Evolutionary conservation across 176 grass and related monocot genomes (phyloP), one percentile per base, ranked within the genome.

Genomic region (Rhynchospora breviuscula): DNA sequence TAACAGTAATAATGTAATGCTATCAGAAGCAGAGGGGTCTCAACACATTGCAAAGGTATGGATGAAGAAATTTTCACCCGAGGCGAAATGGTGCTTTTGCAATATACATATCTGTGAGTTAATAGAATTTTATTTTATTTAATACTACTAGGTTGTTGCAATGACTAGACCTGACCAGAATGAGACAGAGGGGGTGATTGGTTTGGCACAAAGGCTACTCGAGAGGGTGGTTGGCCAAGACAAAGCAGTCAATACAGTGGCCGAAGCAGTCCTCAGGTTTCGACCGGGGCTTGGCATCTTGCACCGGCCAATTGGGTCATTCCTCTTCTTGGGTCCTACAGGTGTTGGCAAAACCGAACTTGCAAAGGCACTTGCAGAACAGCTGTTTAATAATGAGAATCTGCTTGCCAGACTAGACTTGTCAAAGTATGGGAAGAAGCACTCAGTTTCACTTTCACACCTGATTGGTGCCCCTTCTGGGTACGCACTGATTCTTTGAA

Each of bases 381-480:
- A 98, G 63, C 72, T 98, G 26, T 98, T 98, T 74, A 92, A 98
- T 52, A 92, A 98, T 40, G 95, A 98, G 86, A 98, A 98, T 61
- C 87, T 98, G 21, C 87, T 98, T 10, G 85, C 94, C 10, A 92
- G 92, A 89, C 89, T 98, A 1, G 95, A 98, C 84, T 94, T 98
- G 95, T 93, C 92, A 0, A 92, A 98, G 46, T 98, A 98, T 82
- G 94, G 94, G 95, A 92, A 98, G 82, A 92, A 98, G 85, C 92
- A 98, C 76, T 98, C 95, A 2, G n/a, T n/a, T n/a, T n/a, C n/a
- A n/a, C 89, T 98, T 26, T 89, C 95, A 19, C 87, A 92, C 0
- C 81, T 98, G 0, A 98, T 98, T 40, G 95, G 95, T 14, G 95
- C 95, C 9, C 95, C 95, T 29, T 92, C 92, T 63, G 95, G 95